Evolutionary conservation across 2,329 filamentous ascomycete genomes (phyloP), one percentile per base, ranked within the genome.

Genomic region (Alternaria burnsii): DNA sequence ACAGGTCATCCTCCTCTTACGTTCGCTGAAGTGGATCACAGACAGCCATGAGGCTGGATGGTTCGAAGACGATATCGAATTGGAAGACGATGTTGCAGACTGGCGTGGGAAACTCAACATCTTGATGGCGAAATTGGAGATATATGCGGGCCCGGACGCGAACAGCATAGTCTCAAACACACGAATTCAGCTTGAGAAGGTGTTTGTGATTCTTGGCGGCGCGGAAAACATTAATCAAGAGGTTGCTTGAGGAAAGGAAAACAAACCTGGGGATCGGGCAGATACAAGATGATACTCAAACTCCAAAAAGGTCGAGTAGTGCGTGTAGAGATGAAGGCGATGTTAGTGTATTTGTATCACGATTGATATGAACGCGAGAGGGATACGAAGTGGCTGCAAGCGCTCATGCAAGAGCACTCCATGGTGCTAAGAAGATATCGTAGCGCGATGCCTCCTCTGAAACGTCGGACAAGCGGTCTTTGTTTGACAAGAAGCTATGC

Each of bases 21-120:
- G 48, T 3, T 52, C 34, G 5, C n/a, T 38, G 1, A 20, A 52
- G 6, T 52, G 48, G 48, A 18, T 40, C 22, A 20, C 11, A 3
- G 36, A 40, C 7, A 42, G 36, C 16, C 6, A 32, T 22, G 48
- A 18, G n/a, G 48, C 12, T 22, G 5, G 24, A 38, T 28, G 48
- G 48, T 52, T 38, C 10, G 7, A 40, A 20, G 22, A 24, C 3
- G 48, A 52, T 4, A 52, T 52, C 10, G 22, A 52, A 9, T 28
- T 52, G 12, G 48, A 52, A 12, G 34, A 52, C 22, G 48, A 52
- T 28, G 48, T 28, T 6, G 48, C 32, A 24, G 14, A 40, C n/a
- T 52, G 48, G 48, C 34, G 48, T 11, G 48, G 36, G 10, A 52
- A 52, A 10, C 11, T 52, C 20, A 38, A 38, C 22, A 20, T 38